phyloP scores from a whole-genome alignment of 306 rosid species.

The Acacia melanoxylon region DNA sequence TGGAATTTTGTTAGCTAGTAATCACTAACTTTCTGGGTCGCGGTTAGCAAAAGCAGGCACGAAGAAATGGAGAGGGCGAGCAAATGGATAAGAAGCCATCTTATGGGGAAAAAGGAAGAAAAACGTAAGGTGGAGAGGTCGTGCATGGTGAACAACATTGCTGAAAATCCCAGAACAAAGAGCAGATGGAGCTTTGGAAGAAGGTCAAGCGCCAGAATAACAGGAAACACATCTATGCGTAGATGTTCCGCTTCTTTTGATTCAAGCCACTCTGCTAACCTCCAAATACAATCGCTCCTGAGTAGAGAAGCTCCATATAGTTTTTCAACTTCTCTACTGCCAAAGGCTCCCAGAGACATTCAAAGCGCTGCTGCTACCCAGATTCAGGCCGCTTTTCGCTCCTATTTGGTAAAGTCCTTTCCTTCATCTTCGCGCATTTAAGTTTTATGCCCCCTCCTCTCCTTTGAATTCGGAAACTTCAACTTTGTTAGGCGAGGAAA shows the following conservation, averaged over 20 bases:
- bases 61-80: constrained; percentile 71
- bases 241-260: constrained; percentile 57
- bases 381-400: constrained; percentile 76
- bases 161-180: constrained; percentile 49
- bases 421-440: background rate
- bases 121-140: constrained; percentile 39
- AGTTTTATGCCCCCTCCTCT: background rate
- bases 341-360: constrained; percentile 8
- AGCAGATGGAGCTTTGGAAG: constrained; percentile 79
- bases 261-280: constrained; percentile 38
- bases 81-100: constrained; percentile 75
- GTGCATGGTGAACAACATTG: constrained; percentile 23
- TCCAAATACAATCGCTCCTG: constrained; percentile 35
- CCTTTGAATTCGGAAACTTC: background rate
- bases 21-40: background rate
- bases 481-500: constrained; percentile 71
- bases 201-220: constrained; percentile 44
- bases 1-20: background rate
- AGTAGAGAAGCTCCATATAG: constrained; percentile 31
- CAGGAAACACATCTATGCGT: constrained; percentile 40
- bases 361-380: constrained; percentile 63
- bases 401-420: constrained; percentile 60
- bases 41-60: background rate
- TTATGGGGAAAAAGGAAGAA: constrained; percentile 62
- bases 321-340: constrained; percentile 18